Conservation (phyloP, 2,329 filamentous ascomycete genomes). For the Graphiopsis chlorocephala region DNA sequence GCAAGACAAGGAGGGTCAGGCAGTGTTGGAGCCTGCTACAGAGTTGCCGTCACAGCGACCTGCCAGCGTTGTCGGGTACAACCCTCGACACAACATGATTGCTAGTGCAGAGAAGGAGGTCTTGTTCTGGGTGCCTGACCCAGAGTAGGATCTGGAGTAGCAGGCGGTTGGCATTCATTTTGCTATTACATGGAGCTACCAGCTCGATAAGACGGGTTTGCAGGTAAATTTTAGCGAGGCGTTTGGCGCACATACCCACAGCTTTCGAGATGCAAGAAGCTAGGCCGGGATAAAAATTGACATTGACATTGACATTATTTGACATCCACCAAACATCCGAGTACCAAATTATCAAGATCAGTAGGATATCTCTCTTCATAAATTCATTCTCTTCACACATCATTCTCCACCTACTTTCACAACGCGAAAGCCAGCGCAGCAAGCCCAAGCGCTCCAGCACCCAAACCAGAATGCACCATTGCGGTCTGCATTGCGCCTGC, state of each 20-base stretch:
- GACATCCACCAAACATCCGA: neutral
- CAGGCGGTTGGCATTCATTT: neutral
- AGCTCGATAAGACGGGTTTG: neutral
- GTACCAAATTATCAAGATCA: neutral
- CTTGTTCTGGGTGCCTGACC: constrained; percentile 49
- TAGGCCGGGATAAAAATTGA: neutral
- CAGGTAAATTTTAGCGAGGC: constrained; percentile 9
- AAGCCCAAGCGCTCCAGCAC: neutral
- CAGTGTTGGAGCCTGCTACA: constrained; percentile 61
- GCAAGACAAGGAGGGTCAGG: constrained; percentile 54
- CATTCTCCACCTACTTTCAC: neutral
- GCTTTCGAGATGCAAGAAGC: neutral
- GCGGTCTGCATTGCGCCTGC: constrained; percentile 1
- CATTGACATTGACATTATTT: neutral
- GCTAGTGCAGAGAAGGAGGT: constrained; percentile 82
- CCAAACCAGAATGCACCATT: neutral
- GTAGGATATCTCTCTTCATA: neutral
- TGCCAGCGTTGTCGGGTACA: constrained; percentile 77
- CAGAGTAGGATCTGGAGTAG: constrained; percentile 29
- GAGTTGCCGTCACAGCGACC: constrained; percentile 63
- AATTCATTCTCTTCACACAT: neutral
- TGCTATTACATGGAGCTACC: neutral
- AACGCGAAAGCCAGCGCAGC: neutral
- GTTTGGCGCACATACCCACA: neutral
- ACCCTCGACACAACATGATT: constrained; percentile 87